These are phyloP conservation scores for Spathaspora girioi DNA, from an alignment of 805 yeast genomes.

Conservation along the genomic window DNA sequence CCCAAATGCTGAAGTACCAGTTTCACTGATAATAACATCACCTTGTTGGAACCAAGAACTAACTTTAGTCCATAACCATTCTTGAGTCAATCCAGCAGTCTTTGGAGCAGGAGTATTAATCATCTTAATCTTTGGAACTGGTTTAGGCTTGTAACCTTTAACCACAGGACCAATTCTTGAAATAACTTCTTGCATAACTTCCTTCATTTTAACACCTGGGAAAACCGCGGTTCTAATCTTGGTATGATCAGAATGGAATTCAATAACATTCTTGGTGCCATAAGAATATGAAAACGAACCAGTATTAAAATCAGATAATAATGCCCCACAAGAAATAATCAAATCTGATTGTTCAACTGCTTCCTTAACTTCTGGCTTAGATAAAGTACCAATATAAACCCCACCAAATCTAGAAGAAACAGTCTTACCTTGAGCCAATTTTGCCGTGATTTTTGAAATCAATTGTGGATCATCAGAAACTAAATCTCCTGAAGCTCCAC, in stretches of 20 bases:
- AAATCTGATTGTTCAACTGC: slow-evolving; percentile 36
- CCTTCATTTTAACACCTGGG: slow-evolving; percentile 42
- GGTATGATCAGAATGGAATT: slow-evolving; percentile 40
- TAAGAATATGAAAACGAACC: slow-evolving; percentile 38
- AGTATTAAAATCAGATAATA: slow-evolving; percentile 39
- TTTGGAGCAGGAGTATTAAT: slow-evolving; percentile 40
- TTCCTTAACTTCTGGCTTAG: slow-evolving; percentile 33
- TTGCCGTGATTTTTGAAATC: slow-evolving; percentile 18
- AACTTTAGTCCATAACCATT: slow-evolving; percentile 65
- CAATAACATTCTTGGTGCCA: slow-evolving; percentile 35
- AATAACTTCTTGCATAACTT: slow-evolving; percentile 44
- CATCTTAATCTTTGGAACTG: slow-evolving; percentile 52
- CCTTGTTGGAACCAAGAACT: slow-evolving; percentile 62
- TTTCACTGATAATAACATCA: slow-evolving; percentile 66
- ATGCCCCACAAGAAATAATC: slow-evolving; percentile 34
- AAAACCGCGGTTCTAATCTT: slow-evolving; percentile 36
- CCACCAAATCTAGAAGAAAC: slow-evolving; percentile 33
- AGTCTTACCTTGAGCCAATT: slow-evolving; percentile 15
- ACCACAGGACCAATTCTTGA: slow-evolving; percentile 29
- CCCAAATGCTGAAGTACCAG: slow-evolving; percentile 77
- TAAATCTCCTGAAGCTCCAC: slow-evolving; percentile 28
- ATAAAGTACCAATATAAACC: slow-evolving; percentile 36
- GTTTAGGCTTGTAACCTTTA: slow-evolving; percentile 44
- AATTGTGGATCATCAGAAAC: slow-evolving; percentile 22
- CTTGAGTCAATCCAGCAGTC: slow-evolving; percentile 44